A percentile compares a stretch with the other conserved stretches of the same genome.
phyloP scores from a whole-genome alignment of 176 grass and related monocot genomes.

The Bolboschoenus planiculmis region DNA sequence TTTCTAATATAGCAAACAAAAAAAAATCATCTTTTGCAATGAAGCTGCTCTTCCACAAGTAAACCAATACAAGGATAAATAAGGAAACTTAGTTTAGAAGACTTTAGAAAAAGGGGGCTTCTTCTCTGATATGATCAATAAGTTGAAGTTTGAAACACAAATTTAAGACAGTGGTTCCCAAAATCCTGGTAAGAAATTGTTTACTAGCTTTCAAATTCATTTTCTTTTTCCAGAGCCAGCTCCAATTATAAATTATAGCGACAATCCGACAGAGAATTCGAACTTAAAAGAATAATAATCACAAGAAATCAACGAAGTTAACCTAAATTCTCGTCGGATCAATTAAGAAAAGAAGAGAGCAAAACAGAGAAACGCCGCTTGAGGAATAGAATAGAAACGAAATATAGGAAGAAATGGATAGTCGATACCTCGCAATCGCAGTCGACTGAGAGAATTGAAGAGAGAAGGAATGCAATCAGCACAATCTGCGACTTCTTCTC shows the following conservation, averaged over 20 bases:
- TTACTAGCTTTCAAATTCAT: background rate
- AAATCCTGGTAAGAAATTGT: background rate
- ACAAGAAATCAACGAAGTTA: background rate
- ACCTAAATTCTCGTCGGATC: background rate
- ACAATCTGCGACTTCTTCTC: background rate
- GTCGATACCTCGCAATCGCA: background rate
- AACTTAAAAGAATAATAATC: background rate
- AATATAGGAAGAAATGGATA: background rate
- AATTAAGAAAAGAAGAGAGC: background rate
- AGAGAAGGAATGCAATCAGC: background rate
- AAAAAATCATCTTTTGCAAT: background rate
- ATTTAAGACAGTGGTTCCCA: background rate
- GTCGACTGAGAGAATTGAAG: background rate
- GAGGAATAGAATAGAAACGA: background rate
- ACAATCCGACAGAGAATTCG: background rate
- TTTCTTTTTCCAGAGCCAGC: background rate
- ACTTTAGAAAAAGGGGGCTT: background rate
- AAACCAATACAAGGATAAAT: background rate
- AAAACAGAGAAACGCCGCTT: background rate
- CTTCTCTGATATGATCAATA: background rate
- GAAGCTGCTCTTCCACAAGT: background rate
- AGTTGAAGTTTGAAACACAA: background rate
- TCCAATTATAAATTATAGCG: background rate
- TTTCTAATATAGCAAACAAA: background rate
- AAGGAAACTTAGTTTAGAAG: background rate